These are phyloP conservation scores for Hylodesmum podocarpum DNA, from an alignment of 306 rosid genomes.

Conservation along the genomic window DNA sequence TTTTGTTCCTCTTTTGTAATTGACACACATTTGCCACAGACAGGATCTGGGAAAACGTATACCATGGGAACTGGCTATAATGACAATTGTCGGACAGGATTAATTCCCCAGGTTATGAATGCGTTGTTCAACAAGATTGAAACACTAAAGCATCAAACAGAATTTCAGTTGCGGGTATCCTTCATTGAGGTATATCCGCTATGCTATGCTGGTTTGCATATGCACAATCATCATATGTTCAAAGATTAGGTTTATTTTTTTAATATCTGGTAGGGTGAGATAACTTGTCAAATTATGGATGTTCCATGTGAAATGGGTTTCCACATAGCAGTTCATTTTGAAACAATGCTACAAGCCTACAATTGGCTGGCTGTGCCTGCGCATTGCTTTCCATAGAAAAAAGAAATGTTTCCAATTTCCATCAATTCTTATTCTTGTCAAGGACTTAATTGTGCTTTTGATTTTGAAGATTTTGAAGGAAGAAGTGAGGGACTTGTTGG, in stretches of 20 bases:
- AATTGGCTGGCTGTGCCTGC: slow-evolving; percentile 7
- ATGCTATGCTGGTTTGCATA: not conserved
- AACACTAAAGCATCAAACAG: slow-evolving; percentile 62
- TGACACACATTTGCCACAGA: slow-evolving; percentile 49
- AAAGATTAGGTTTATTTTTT: not conserved
- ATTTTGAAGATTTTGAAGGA: slow-evolving; percentile 70
- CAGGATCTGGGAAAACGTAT: slow-evolving; percentile 90
- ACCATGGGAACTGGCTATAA: slow-evolving; percentile 84
- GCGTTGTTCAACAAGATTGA: slow-evolving; percentile 72
- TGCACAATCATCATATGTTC: not conserved
- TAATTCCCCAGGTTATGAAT: slow-evolving; percentile 72
- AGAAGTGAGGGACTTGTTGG: slow-evolving; percentile 83
- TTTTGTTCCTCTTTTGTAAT: slow-evolving; percentile 23
- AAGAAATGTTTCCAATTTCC: slow-evolving; percentile 17
- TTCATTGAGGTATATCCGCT: slow-evolving; percentile 64
- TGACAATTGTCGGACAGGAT: slow-evolving; percentile 54
- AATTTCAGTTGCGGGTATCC: slow-evolving; percentile 81
- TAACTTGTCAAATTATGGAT: not conserved
- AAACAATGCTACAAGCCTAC: slow-evolving; percentile 9
- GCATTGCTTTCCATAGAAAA: slow-evolving; percentile 12
- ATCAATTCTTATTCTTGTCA: not conserved
- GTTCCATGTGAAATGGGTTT: slow-evolving; percentile 7
- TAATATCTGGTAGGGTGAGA: not conserved
- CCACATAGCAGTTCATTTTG: slow-evolving; percentile 2
- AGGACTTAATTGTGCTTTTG: slow-evolving; percentile 34